Evolutionary conservation across 2,329 filamentous ascomycete species (phyloP).

Genomic region (Fusarium irregulare): DNA sequence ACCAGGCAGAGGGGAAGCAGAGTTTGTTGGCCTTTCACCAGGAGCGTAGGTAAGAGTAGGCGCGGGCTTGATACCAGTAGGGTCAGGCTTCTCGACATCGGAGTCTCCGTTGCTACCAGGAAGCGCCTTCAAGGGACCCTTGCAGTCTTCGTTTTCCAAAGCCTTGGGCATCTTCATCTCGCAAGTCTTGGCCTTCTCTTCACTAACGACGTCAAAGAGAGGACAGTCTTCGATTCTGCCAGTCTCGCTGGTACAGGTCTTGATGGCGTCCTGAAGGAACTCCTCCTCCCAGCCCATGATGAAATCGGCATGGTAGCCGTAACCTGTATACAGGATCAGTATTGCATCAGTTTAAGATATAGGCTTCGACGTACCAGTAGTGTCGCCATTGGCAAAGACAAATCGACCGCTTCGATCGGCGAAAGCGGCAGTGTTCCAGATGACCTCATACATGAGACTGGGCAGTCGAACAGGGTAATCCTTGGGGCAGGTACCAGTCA

Average conservation of each 20-base stretch:
- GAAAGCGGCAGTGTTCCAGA: slow-evolving; percentile 80
- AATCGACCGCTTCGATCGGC: slow-evolving; percentile 73
- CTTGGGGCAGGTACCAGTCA: slow-evolving; percentile 79
- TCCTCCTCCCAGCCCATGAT: slow-evolving; percentile 79
- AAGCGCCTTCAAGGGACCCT: slow-evolving; percentile 66
- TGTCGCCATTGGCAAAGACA: slow-evolving; percentile 81
- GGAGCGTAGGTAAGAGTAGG: slow-evolving; percentile 53
- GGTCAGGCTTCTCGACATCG: slow-evolving; percentile 32
- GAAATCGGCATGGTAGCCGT: slow-evolving; percentile 84
- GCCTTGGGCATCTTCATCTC: slow-evolving; percentile 67
- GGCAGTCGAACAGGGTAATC: slow-evolving; percentile 75
- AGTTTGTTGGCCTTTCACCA: slow-evolving; percentile 49
- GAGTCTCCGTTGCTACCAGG: slow-evolving; percentile 71
- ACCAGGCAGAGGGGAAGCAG: slow-evolving; percentile 54
- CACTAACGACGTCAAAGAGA: slow-evolving; percentile 76
- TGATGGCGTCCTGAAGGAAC: slow-evolving; percentile 77
- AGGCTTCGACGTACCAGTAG: slow-evolving; percentile 65
- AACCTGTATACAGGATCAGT: slow-evolving; percentile 81
- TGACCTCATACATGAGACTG: slow-evolving; percentile 86
- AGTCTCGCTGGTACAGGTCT: slow-evolving; percentile 77
- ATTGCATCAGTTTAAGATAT: slow-evolving; percentile 53
- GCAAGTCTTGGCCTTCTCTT: slow-evolving; percentile 70
- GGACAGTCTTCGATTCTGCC: slow-evolving; percentile 80
- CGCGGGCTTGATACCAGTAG: slow-evolving; percentile 18
- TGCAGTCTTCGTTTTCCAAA: slow-evolving; percentile 69